These are phyloP conservation scores for Vigna nakashimae DNA, from an alignment of 306 rosid species.

Conservation along the genomic window DNA sequence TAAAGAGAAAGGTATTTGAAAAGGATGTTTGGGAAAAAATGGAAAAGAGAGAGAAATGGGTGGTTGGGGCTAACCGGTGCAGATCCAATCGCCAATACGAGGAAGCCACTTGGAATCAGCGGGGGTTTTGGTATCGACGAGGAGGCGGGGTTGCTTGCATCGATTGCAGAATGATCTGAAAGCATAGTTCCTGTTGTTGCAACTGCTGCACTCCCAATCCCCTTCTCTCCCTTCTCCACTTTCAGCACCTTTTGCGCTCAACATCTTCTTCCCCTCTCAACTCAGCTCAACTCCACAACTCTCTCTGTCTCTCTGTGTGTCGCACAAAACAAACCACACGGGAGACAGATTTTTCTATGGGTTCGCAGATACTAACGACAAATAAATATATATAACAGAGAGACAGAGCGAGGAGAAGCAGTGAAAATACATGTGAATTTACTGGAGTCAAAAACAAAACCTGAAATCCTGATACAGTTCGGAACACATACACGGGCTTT, in stretches of 20 bases:
- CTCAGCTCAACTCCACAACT: neutral
- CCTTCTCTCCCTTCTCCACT: constrained; percentile 94
- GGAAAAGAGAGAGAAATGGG: neutral
- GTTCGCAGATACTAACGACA: neutral
- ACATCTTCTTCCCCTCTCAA: neutral
- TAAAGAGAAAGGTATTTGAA: too few relatives aligned
- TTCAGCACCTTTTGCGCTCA: constrained; percentile 2
- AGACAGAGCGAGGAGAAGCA: neutral
- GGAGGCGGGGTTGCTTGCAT: constrained; percentile 95
- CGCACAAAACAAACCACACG: neutral
- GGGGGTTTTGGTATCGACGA: constrained; percentile 90
- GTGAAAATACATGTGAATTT: neutral
- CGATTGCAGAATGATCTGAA: constrained; percentile 98
- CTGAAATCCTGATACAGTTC: too few relatives aligned
- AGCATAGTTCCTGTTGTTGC: constrained; percentile 92
- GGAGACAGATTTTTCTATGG: constrained; percentile 1
- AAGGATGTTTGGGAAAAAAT: neutral
- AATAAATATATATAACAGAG: neutral
- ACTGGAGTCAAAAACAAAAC: neutral
- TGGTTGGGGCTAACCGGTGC: constrained; percentile 72
- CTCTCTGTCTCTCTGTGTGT: neutral
- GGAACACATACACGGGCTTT: too few relatives aligned
- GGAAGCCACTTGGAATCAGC: constrained; percentile 98
- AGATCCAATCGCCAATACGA: constrained; percentile 96
- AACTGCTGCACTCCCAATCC: constrained; percentile 94